phyloP scores from a whole-genome alignment of 2,329 filamentous ascomycete species.

The Apiospora arundinis region DNA sequence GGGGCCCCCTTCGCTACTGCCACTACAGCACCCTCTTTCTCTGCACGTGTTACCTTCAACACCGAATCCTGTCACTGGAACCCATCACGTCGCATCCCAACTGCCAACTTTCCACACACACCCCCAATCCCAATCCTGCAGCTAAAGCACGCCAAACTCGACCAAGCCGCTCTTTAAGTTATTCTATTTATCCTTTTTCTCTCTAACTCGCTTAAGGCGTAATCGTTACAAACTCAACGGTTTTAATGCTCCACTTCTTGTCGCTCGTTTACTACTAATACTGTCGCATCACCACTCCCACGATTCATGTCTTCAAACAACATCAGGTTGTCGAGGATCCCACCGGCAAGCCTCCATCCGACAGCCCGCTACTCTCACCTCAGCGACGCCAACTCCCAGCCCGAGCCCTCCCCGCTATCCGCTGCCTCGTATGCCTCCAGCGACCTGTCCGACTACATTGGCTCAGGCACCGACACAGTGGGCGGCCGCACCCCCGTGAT shows the following conservation, averaged over 20 bases:
- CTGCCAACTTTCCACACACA: not conserved
- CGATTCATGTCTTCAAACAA: constrained; percentile 35
- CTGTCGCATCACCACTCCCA: not conserved
- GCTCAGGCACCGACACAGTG: constrained; percentile 35
- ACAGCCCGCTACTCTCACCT: constrained; percentile 29
- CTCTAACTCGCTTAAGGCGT: not conserved
- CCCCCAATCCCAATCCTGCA: not conserved
- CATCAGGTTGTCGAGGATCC: constrained; percentile 36
- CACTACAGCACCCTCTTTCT: constrained; percentile 9
- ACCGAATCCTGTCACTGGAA: constrained; percentile 15
- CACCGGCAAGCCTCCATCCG: constrained; percentile 29
- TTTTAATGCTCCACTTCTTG: constrained; percentile 17
- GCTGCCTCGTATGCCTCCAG: constrained; percentile 35
- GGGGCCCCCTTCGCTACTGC: constrained; percentile 9
- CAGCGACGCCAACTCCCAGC: constrained; percentile 6
- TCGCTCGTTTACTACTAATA: constrained; percentile 19
- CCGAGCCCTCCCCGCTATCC: constrained; percentile 33
- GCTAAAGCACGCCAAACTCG: not conserved
- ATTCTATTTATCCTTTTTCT: not conserved
- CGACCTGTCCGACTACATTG: constrained; percentile 37
- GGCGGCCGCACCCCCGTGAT: constrained; percentile 35
- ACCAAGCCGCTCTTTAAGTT: constrained; percentile 1
- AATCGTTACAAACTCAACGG: not conserved
- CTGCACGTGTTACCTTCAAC: constrained; percentile 17
- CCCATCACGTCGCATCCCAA: constrained; percentile 14